A percentile compares a stretch with the other conserved stretches of the same genome.
These are phyloP conservation scores for Phaeotremella fagi DNA, from an alignment of 768 basidiomycete genomes.

Conservation along the genomic window DNA sequence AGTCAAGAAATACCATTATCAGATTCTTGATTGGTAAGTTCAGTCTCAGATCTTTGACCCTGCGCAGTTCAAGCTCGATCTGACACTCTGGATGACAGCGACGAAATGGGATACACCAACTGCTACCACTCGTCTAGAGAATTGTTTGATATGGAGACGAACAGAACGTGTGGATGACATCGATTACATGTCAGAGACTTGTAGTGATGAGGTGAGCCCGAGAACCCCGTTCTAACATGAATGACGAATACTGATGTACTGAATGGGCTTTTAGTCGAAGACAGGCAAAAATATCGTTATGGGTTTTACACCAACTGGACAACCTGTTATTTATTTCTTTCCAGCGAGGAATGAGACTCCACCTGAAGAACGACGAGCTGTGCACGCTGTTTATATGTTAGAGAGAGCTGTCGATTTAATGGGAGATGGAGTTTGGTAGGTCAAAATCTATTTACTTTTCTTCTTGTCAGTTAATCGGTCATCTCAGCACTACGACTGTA, in stretches of 20 bases:
- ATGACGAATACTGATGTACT: background rate
- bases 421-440: constrained; percentile 39
- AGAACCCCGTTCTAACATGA: background rate
- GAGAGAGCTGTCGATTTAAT: constrained; percentile 44
- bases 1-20: constrained; percentile 37
- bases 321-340: constrained; percentile 45
- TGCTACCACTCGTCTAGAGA: constrained; percentile 37
- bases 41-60: too few relatives aligned
- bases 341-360: constrained; percentile 31
- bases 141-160: constrained; percentile 36
- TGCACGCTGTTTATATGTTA: constrained; percentile 42
- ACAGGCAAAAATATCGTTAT: constrained; percentile 41
- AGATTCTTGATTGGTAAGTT: constrained; percentile 31
- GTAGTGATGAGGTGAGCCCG: constrained; percentile 30
- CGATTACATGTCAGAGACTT: constrained; percentile 26
- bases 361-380: constrained; percentile 19
- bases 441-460: background rate
- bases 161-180: constrained; percentile 39
- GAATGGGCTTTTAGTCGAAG: constrained; percentile 9
- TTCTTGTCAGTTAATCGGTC: background rate
- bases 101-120: constrained; percentile 28
- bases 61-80: too few relatives aligned
- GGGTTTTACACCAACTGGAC: constrained; percentile 25
- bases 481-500: constrained; percentile 27
- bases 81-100: constrained; percentile 24